Evolutionary conservation across 2,329 filamentous ascomycete species (phyloP).

Genomic region (Pseudocercospora musae): DNA sequence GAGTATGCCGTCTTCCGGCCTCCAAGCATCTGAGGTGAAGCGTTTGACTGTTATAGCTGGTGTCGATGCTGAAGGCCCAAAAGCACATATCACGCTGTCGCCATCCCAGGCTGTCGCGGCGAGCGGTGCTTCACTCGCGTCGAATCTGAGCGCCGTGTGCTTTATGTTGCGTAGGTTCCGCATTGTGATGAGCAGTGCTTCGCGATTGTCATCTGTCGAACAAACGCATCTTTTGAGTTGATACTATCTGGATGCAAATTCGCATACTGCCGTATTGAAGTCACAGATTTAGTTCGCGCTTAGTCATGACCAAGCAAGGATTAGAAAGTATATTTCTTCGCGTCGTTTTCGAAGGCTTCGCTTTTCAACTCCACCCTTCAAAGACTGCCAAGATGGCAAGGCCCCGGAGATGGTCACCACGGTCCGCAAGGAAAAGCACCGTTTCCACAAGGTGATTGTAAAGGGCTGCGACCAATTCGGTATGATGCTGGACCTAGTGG

Average conservation of each 20-base stretch:
- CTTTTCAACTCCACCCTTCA: too few species aligned
- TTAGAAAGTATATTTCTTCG: too few species aligned
- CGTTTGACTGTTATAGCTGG: constrained; percentile 70
- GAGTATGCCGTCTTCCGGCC: constrained; percentile 42
- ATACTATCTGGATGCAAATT: too few species aligned
- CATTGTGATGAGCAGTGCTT: constrained; percentile 54
- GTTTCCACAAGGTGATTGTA: too few species aligned
- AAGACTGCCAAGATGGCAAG: too few species aligned
- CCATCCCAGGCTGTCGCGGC: constrained; percentile 84
- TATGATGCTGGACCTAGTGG: too few species aligned
- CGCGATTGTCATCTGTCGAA: background rate
- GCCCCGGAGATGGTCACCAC: too few species aligned
- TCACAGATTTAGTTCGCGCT: background rate
- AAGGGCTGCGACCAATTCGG: too few species aligned
- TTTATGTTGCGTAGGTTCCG: constrained; percentile 80
- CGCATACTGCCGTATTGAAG: background rate
- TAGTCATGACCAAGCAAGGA: background rate
- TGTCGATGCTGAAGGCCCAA: constrained; percentile 70
- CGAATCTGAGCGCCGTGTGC: constrained; percentile 62
- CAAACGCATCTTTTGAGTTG: background rate
- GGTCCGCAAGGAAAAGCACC: too few species aligned
- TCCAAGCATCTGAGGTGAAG: constrained; percentile 41
- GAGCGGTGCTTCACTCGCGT: constrained; percentile 52
- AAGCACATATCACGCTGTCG: constrained; percentile 74
- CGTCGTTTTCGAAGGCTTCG: too few species aligned